Base-by-base conservation (phyloP, 441 rosid species). In the Adansonia gregorii region DNA sequence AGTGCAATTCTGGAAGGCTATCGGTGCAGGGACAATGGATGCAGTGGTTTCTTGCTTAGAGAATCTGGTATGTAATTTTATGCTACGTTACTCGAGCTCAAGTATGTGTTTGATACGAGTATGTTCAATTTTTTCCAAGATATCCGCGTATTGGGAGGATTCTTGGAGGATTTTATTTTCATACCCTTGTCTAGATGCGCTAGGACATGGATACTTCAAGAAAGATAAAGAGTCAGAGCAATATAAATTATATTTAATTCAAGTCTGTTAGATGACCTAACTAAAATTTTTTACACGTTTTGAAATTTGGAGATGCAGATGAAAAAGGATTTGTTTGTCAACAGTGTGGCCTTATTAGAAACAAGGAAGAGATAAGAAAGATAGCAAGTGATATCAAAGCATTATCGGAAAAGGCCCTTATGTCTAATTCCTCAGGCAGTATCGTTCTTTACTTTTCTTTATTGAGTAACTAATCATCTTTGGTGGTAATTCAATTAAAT, bases 1-100 rank as follows among this genome's bases (percentile, higher is more conserved):
- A 91, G 94, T 90, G 98, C 99, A 55, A 80, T 88, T 69, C 76
- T 96, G 79, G 99, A 96, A 90, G 98, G 99, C 76, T 96, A 92
- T 84, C 83, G 91, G 73, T 96, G 99, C 81, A 84, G 78, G 78
- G 85, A 91, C 75, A 84, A 85, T 59, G 73, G 72, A 74, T 96
- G 98, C 88, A 70, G 67, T 84, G 98, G 98, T 76, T 96, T 92
- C 84, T 81, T 96, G 88, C 92, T 94, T 76, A 87, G 91, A 76
- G 95, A 88, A 80, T 85, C 92, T 77, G 98, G 98, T 92, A 83
- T 69, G 81, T 39, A 60, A 72, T 31, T 31, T 31, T 31, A 31
- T 31, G 35, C 35, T 31, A 31, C 2, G 35, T 31, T 31, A 31
- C 35, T 31, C 35, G 35, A 31, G 35, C 35, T 31, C 35, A 31